These are phyloP conservation scores for Tripterygium wilfordii DNA, from an alignment of 177 flowering plant genomes.

Conservation along the genomic window DNA sequence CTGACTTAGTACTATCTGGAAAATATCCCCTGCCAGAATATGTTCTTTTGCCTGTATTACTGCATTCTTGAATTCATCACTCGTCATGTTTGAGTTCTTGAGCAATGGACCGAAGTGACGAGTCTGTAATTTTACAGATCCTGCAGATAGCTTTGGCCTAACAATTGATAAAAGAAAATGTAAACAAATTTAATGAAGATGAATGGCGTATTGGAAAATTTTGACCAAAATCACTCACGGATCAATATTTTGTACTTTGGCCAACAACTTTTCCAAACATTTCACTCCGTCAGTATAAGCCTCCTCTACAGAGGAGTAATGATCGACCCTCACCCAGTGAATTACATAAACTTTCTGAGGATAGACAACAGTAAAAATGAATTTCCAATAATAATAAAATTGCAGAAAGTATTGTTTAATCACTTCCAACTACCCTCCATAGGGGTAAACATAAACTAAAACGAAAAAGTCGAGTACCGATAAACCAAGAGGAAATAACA, in stretches of 20 bases:
- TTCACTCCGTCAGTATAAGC: conserved; percentile 67
- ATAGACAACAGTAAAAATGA: conserved; percentile 2
- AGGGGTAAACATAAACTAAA: too few relatives aligned
- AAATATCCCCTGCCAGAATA: conserved; percentile 76
- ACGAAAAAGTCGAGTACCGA: too few relatives aligned
- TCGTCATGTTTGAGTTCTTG: conserved; percentile 45
- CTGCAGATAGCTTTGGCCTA: conserved; percentile 70
- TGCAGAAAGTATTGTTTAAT: too few relatives aligned
- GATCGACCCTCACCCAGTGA: conserved; percentile 84
- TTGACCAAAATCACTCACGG: conserved; percentile 63
- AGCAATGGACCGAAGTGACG: conserved; percentile 47
- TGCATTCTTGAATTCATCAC: conserved; percentile 42
- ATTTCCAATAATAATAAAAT: too few relatives aligned
- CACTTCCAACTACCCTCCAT: too few relatives aligned
- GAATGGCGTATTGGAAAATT: background rate
- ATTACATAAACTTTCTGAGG: conserved; percentile 73
- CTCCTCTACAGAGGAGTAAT: conserved; percentile 45
- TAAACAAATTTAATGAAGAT: background rate
- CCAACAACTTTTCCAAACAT: conserved; percentile 44
- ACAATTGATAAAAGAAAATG: conserved; percentile 8
- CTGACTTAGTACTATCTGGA: conserved; percentile 91
- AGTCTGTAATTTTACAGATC: conserved; percentile 42
- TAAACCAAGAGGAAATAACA: too few relatives aligned
- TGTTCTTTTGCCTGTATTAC: conserved; percentile 65
- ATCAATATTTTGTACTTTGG: conserved; percentile 48